Conservation (phyloP, 2,329 filamentous ascomycete species). For the Knufia petricola region DNA sequence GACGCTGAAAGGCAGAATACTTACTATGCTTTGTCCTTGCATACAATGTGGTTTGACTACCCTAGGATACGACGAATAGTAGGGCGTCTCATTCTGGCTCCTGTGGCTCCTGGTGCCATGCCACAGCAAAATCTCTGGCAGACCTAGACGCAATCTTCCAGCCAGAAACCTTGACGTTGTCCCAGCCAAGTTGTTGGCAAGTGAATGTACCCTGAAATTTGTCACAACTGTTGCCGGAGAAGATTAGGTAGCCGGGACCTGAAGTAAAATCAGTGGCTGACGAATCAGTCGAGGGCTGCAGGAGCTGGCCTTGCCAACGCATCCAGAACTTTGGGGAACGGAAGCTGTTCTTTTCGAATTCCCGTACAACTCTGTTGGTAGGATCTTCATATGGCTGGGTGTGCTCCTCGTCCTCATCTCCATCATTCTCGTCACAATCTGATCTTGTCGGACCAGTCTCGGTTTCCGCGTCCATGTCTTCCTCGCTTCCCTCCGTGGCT, state of each 20-base stretch:
- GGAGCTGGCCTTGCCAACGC: constrained; percentile 2
- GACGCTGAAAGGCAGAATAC: too few relatives aligned
- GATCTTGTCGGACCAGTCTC: too few relatives aligned
- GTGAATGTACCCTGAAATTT: constrained; percentile 6
- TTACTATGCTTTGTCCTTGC: too few relatives aligned
- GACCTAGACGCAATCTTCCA: constrained; percentile 2
- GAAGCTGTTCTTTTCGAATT: constrained; percentile 9
- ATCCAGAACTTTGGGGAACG: constrained; percentile 8
- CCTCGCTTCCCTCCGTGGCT: not conserved
- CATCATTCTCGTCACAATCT: not conserved
- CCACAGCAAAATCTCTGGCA: not conserved
- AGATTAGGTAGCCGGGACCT: constrained; percentile 1
- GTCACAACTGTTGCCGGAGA: constrained; percentile 7
- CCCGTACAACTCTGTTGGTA: not conserved
- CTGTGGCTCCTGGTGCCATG: not conserved
- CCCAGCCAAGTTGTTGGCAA: constrained; percentile 1
- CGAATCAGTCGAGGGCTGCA: not conserved
- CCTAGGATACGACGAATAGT: too few relatives aligned
- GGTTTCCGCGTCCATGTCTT: not conserved
- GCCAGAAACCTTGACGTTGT: constrained; percentile 1
- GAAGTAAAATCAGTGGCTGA: not conserved
- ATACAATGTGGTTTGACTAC: too few relatives aligned
- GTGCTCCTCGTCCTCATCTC: not conserved
- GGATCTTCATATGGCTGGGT: not conserved
- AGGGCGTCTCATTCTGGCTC: too few relatives aligned